These are phyloP conservation scores for Xylaria flabelliformis DNA, from an alignment of 495 filamentous ascomycete species.

Conservation along the genomic window DNA sequence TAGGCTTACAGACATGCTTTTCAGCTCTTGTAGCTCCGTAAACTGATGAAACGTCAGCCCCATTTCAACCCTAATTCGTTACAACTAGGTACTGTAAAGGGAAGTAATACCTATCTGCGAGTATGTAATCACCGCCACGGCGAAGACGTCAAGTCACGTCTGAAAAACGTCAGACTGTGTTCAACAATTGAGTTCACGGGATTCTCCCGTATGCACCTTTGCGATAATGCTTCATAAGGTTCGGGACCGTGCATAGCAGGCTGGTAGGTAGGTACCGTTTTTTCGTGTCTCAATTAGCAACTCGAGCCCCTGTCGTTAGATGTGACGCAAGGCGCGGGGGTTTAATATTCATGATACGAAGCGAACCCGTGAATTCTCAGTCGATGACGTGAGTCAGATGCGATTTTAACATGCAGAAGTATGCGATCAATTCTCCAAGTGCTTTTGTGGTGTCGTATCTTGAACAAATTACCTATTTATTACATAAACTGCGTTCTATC, in stretches of 20 bases:
- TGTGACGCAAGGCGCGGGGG: conserved; percentile 12
- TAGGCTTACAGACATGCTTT: background rate
- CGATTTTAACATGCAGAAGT: background rate
- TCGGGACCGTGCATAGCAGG: background rate
- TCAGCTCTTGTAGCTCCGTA: background rate
- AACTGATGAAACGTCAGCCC: background rate
- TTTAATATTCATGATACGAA: background rate
- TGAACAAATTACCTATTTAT: background rate
- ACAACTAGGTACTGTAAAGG: background rate
- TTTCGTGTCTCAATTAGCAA: background rate
- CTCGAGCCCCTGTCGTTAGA: background rate
- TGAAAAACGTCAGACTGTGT: background rate
- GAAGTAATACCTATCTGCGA: background rate
- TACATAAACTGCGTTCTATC: background rate
- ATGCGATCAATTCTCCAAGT: background rate
- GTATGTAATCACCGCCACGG: background rate
- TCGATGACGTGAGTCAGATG: conserved; percentile 10
- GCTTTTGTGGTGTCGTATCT: background rate
- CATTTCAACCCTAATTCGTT: background rate
- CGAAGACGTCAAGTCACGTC: background rate
- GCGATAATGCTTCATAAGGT: background rate
- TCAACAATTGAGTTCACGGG: background rate
- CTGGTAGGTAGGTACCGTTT: background rate
- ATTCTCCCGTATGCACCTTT: background rate
- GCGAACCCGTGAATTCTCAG: background rate